Base-by-base conservation (phyloP, 345 rosid genomes). In the Eucalyptus polybractea region DNA sequence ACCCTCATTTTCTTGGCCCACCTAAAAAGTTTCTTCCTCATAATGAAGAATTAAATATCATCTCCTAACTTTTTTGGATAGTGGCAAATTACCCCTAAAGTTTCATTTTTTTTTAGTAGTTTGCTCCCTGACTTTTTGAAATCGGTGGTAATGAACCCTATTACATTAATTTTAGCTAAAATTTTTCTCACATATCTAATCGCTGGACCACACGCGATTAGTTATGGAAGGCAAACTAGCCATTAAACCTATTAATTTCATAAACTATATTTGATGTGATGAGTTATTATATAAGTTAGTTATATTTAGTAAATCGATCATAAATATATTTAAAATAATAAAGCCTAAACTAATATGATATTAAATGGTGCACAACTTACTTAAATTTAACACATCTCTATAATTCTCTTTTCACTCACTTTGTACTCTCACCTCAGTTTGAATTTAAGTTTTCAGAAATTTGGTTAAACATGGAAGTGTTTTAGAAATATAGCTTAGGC, bases 371-470 rank as follows among this genome's bases (percentile, higher is more conserved):
- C 58, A 0, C 25, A 53, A 21, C 10, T 53, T 53, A 53, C 58
- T 21, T 21, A 53, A 19, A 53, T 53, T 0, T 53, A 21, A 53
- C 4, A 0, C 0, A 21, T 53, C 0, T 21, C 0, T 53, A 21
- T 53, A 21, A 53, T 0, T 53, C 25, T 53, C 25, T 1, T 21
- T 21, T 53, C 1, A 21, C 25, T 50, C 25, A 53, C 58, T 53
- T 53, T 53, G 10, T 53, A 53, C 25, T 53, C 5, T 53, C 5
- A 19, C 25, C 5, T 53, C 0, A 53, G 10, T 53, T 53, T 53
- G 25, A 1, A 53, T 53, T 53, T 21, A 53, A 53, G 10, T 53
- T 53, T 53, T 53, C 0, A 0, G 2, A 53, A 53, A 53, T 53
- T 53, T 53, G 25, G 2, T 53, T 53, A 53, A 53, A 53, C 0